A percentile compares a stretch with the other conserved stretches of the same genome.
These are phyloP conservation scores for Puccinia triticina DNA, from an alignment of 1,284 basidiomycete genomes.

Conservation along the genomic window DNA sequence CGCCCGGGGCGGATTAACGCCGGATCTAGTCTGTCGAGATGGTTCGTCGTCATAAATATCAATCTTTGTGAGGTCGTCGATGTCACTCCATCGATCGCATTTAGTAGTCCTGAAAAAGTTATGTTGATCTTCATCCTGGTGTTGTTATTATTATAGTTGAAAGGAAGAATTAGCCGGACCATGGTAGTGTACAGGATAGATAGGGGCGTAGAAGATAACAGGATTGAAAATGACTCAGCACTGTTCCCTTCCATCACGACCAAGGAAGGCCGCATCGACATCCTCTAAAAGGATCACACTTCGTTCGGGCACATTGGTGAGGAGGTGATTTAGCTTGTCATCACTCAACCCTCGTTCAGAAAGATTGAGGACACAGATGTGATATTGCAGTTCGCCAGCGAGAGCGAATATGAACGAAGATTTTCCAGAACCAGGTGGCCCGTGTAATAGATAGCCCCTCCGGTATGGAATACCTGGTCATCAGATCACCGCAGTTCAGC, in stretches of 20 bases:
- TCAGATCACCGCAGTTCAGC: constrained; percentile 7
- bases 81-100: constrained; percentile 95
- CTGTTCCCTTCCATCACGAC: constrained; percentile 75
- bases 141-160: background rate
- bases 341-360: constrained; percentile 95
- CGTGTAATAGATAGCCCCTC: constrained; percentile 90
- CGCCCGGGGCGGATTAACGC: constrained; percentile 93
- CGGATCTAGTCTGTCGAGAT: constrained; percentile 77
- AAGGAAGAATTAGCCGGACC: background rate
- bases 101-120: constrained; percentile 96
- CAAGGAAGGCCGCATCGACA: constrained; percentile 96
- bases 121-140: constrained; percentile 66
- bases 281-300: constrained; percentile 94
- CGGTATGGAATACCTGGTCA: constrained; percentile 91
- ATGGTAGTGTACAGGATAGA: background rate
- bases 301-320: constrained; percentile 89
- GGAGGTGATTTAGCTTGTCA: constrained; percentile 90
- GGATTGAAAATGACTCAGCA: constrained; percentile 68
- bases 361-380: constrained; percentile 94
- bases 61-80: constrained; percentile 90
- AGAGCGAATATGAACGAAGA: constrained; percentile 98
- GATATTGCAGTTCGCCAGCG: constrained; percentile 87
- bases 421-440: constrained; percentile 96
- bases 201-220: background rate
- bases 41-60: constrained; percentile 99